These are phyloP conservation scores for Cercis canadensis DNA, from an alignment of 306 rosid species.

Conservation along the genomic window DNA sequence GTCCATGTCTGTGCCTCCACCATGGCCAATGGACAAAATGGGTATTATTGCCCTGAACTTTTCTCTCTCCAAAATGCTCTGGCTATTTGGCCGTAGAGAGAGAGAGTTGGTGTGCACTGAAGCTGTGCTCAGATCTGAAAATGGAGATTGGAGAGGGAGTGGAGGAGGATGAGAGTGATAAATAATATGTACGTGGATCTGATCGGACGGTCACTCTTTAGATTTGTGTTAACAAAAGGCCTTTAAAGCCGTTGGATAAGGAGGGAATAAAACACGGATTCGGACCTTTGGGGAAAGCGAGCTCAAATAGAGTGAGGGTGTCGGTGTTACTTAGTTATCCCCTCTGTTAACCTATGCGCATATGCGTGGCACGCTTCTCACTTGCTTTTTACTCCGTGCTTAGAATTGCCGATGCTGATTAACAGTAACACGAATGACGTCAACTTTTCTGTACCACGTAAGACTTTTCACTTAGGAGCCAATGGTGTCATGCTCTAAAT, in stretches of 20 bases:
- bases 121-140: constrained; percentile 40
- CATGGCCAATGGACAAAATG: constrained; percentile 47
- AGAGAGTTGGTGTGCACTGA: not conserved
- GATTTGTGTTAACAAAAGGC: constrained; percentile 6
- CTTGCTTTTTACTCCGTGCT: no score
- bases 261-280: constrained; percentile 10
- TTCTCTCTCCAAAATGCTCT: constrained; percentile 21
- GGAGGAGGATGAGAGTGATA: not conserved
- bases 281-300: not conserved
- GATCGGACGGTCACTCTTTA: constrained; percentile 30
- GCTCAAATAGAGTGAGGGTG: constrained; percentile 19
- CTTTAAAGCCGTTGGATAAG: constrained; percentile 21
- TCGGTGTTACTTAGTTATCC: not conserved
- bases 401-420: no score
- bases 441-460: no score
- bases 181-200: constrained; percentile 2
- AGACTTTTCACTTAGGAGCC: not conserved
- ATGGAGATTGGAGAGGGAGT: not conserved
- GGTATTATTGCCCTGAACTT: not conserved
- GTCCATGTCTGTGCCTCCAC: constrained; percentile 95
- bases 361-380: no score
- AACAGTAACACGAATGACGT: no score
- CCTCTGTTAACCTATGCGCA: no score
- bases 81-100: constrained; percentile 16
- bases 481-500: no score